Evolutionary conservation across 345 rosid species (phyloP).

Genomic region (Gossypium thurberi): DNA sequence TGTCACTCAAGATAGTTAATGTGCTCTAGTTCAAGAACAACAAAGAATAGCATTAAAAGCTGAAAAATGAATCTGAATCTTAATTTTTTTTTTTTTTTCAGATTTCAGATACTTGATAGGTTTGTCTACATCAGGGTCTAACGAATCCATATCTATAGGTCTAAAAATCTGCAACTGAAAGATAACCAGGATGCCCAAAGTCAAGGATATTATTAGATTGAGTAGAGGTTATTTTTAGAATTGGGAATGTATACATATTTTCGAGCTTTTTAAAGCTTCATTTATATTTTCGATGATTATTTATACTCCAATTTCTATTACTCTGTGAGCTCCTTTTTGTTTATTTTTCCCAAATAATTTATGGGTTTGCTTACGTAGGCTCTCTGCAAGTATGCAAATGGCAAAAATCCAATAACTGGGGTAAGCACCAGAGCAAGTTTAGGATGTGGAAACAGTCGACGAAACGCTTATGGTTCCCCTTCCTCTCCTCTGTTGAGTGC

Average conservation of each 20-base stretch:
- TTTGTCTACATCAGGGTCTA: not conserved
- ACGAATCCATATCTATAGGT: too few species aligned
- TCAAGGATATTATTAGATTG: too few species aligned
- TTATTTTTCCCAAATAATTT: not conserved
- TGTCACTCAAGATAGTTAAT: not conserved
- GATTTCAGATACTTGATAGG: not conserved
- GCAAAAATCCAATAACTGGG: conserved; percentile 70
- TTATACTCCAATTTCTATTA: not conserved
- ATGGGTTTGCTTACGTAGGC: conserved; percentile 37
- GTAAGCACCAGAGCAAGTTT: conserved; percentile 35
- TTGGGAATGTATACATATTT: too few species aligned
- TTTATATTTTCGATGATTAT: not conserved
- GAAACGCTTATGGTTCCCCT: conserved; percentile 23
- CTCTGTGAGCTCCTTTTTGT: not conserved
- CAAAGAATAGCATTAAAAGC: not conserved
- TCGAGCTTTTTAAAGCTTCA: not conserved
- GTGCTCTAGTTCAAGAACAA: not conserved
- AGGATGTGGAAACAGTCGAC: conserved; percentile 76
- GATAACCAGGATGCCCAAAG: too few species aligned
- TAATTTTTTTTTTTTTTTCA: not conserved
- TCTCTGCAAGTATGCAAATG: conserved; percentile 86
- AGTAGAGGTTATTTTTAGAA: too few species aligned
- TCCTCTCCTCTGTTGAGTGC: conserved; percentile 9
- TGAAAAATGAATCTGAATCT: not conserved
- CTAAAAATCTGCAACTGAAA: too few species aligned